A percentile compares a stretch with the other conserved stretches of the same genome.
These are phyloP conservation scores for Vairimorpha apis DNA, from an alignment of 371 early-diverging fungal species.

Conservation along the genomic window DNA sequence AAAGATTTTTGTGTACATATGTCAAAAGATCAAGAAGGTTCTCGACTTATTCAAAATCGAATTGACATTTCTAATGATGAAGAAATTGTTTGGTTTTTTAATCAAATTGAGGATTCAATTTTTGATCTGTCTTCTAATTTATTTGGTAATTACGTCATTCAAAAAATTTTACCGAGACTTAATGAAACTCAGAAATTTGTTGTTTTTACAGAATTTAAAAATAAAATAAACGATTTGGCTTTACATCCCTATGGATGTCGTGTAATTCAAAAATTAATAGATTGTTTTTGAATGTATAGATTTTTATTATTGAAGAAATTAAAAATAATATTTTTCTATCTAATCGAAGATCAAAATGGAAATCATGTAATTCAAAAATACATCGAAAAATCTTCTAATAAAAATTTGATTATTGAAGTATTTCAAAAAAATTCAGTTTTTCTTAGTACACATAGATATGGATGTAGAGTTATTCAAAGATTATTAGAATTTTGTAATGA, in stretches of 20 bases:
- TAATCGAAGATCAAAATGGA: slow-evolving; percentile 98
- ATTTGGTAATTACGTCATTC: slow-evolving; percentile 99
- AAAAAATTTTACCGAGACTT: slow-evolving; percentile 72
- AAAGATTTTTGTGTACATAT: slow-evolving; percentile 63
- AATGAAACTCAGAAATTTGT: slow-evolving; percentile 32
- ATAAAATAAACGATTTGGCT: slow-evolving; percentile 79
- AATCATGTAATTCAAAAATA: slow-evolving; percentile 99
- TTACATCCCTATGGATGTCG: slow-evolving; percentile 99
- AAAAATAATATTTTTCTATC: slow-evolving; percentile 81
- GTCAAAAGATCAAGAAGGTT: slow-evolving; percentile 96
- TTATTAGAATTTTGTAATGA: slow-evolving; percentile 79
- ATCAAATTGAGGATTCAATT: slow-evolving; percentile 80
- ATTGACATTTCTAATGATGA: slow-evolving; percentile 80
- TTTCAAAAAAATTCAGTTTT: slow-evolving; percentile 88
- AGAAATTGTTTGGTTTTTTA: slow-evolving; percentile 87
- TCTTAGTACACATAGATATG: slow-evolving; percentile 94
- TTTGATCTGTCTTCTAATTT: slow-evolving; percentile 93
- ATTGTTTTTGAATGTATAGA: slow-evolving; percentile 76
- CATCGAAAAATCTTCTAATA: slow-evolving; percentile 68
- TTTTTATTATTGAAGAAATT: slow-evolving; percentile 72
- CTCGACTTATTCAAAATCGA: slow-evolving; percentile 95
- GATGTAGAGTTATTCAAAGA: slow-evolving; percentile 97
- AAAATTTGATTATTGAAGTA: slow-evolving; percentile 65
- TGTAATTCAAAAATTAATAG: slow-evolving; percentile 95
- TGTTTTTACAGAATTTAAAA: slow-evolving; percentile 75